These are phyloP conservation scores for Xylaria curta DNA, from an alignment of 495 filamentous ascomycete genomes.

Conservation along the genomic window DNA sequence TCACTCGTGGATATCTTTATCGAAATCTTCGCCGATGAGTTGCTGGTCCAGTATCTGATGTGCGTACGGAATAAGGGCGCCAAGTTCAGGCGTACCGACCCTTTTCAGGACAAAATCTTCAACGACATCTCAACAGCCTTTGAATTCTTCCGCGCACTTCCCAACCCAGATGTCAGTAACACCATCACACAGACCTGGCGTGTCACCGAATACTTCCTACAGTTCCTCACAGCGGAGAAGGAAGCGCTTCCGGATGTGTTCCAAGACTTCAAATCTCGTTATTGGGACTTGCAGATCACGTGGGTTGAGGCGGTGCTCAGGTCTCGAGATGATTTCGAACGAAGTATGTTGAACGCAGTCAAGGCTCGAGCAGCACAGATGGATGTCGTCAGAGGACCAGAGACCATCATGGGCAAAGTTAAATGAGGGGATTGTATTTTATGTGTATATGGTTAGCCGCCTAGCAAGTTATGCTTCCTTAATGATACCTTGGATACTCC, in stretches of 20 bases:
- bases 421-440: constrained; percentile 58
- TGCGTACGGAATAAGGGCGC: constrained; percentile 87
- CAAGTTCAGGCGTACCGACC: constrained; percentile 83
- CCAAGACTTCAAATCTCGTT: constrained; percentile 78
- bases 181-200: constrained; percentile 89
- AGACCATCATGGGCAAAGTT: constrained; percentile 91
- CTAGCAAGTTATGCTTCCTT: constrained; percentile 15
- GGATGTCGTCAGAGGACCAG: constrained; percentile 74
- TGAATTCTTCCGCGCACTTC: constrained; percentile 68
- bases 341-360: constrained; percentile 82
- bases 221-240: constrained; percentile 79
- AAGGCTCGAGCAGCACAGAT: constrained; percentile 87
- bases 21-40: constrained; percentile 89
- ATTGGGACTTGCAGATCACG: constrained; percentile 92
- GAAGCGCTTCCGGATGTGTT: constrained; percentile 74
- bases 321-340: constrained; percentile 89
- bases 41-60: constrained; percentile 85
- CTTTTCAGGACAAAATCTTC: constrained; percentile 86
- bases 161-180: constrained; percentile 55
- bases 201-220: constrained; percentile 79
- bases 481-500: constrained; percentile 25
- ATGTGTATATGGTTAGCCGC: constrained; percentile 14
- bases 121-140: constrained; percentile 88
- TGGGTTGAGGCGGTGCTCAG: constrained; percentile 97
- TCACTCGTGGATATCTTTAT: constrained; percentile 86